phyloP scores from a whole-genome alignment of 108 stramenopile species.

The Pseudonitzschia multiseries region DNA sequence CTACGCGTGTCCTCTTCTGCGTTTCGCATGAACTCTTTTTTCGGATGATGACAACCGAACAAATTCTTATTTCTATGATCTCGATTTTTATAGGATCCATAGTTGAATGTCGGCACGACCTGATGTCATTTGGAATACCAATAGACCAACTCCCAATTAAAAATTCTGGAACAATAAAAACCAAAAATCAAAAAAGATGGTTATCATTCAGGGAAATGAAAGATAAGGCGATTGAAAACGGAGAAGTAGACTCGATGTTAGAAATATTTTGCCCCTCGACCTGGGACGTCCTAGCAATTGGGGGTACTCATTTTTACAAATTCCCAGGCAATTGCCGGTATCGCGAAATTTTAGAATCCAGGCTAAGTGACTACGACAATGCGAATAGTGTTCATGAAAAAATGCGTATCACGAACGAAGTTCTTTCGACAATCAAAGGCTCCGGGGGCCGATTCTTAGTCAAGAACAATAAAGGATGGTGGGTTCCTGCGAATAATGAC shows the following conservation, averaged over 20 bases:
- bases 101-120: slow-evolving; percentile 6
- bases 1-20: background rate
- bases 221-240: background rate
- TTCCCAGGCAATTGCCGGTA: slow-evolving; percentile 5
- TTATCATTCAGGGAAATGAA: slow-evolving; percentile 16
- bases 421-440: background rate
- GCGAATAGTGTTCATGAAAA: slow-evolving; percentile 6
- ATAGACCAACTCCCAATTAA: slow-evolving; percentile 8
- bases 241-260: background rate
- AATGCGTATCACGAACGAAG: slow-evolving; percentile 10
- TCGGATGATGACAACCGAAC: background rate
- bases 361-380: background rate
- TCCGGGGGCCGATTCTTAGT: slow-evolving; percentile 11
- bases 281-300: slow-evolving; percentile 2
- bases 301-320: slow-evolving; percentile 11
- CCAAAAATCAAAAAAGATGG: slow-evolving; percentile 30
- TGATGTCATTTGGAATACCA: slow-evolving; percentile 15
- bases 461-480: slow-evolving; percentile 15
- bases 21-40: background rate
- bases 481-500: slow-evolving; percentile 1
- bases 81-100: background rate
- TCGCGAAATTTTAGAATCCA: slow-evolving; percentile 11
- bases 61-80: background rate
- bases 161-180: slow-evolving; percentile 7
- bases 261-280: slow-evolving; percentile 12